Evolutionary conservation across 2,329 filamentous ascomycete genomes (phyloP).

Genomic region (Aspergillus caelatus): DNA sequence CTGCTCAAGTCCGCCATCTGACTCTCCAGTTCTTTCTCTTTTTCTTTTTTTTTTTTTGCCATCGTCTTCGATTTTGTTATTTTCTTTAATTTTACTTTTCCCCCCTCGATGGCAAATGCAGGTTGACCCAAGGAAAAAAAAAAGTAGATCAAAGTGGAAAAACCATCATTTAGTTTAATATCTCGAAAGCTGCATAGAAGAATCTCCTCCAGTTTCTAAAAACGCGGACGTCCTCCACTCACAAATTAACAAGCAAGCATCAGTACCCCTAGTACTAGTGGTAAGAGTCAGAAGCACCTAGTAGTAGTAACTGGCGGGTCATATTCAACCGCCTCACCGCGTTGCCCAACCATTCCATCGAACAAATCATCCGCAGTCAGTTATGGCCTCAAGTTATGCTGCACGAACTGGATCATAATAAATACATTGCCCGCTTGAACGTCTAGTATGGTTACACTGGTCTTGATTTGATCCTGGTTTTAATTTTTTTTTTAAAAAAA

Average conservation of each 20-base stretch:
- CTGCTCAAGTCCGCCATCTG: constrained; percentile 1
- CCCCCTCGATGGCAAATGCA: not conserved
- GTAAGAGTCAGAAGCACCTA: not conserved
- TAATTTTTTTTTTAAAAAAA: not conserved
- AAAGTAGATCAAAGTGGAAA: not conserved
- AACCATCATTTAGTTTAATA: not conserved
- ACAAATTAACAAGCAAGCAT: not conserved
- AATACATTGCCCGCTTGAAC: not conserved
- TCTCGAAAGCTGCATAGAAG: not conserved
- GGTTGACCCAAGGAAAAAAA: not conserved
- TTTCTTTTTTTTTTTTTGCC: not conserved
- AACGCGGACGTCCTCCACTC: constrained; percentile 1
- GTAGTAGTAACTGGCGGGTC: constrained; percentile 12
- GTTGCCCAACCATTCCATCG: constrained; percentile 18
- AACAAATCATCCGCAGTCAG: constrained; percentile 23
- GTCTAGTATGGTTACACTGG: not conserved
- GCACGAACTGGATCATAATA: not conserved
- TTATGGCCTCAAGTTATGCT: constrained; percentile 4
- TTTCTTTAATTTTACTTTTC: not conserved
- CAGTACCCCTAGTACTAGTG: not conserved
- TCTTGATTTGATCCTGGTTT: not conserved
- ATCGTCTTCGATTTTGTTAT: not conserved
- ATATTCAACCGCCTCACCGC: constrained; percentile 23
- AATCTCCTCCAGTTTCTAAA: constrained; percentile 6
- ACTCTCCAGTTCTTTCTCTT: not conserved